Conservation (phyloP, 2,329 filamentous ascomycete species). For the Fusarium nurragi region DNA sequence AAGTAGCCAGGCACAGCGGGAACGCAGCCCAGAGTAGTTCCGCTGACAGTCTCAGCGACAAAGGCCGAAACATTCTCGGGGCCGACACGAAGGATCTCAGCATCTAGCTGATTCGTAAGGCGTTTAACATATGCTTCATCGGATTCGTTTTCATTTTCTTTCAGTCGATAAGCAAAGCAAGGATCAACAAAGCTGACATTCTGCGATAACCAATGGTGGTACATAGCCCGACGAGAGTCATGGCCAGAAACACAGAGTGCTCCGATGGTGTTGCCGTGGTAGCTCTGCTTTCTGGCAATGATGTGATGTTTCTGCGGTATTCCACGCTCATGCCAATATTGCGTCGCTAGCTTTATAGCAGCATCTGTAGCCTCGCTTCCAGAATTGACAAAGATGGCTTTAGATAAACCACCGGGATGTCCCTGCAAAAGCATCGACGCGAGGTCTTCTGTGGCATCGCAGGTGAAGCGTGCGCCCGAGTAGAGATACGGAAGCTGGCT, state of each 20-base stretch:
- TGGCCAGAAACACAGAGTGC: conserved; percentile 53
- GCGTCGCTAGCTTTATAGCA: background rate
- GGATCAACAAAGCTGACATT: conserved; percentile 40
- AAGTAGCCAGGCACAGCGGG: background rate
- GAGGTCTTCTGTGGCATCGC: conserved; percentile 43
- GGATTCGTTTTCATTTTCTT: conserved; percentile 38
- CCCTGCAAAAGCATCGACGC: conserved; percentile 42
- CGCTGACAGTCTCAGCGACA: conserved; percentile 5
- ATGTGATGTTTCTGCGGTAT: conserved; percentile 52
- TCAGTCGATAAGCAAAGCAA: conserved; percentile 30
- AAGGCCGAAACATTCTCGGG: conserved; percentile 4
- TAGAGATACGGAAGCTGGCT: conserved; percentile 21
- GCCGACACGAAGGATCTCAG: background rate
- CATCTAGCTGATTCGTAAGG: background rate
- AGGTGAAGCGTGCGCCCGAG: conserved; percentile 28
- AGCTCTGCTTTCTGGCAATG: conserved; percentile 56
- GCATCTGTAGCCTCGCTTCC: conserved; percentile 1
- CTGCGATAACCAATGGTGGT: conserved; percentile 22
- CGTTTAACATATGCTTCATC: background rate
- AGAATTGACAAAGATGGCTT: conserved; percentile 5
- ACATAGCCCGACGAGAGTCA: conserved; percentile 18
- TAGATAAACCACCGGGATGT: background rate
- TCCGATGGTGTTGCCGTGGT: conserved; percentile 62
- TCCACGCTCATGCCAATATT: conserved; percentile 55
- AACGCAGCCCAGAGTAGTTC: background rate